Conservation (phyloP, 345 rosid species). For the Abelmoschus esculentus region DNA sequence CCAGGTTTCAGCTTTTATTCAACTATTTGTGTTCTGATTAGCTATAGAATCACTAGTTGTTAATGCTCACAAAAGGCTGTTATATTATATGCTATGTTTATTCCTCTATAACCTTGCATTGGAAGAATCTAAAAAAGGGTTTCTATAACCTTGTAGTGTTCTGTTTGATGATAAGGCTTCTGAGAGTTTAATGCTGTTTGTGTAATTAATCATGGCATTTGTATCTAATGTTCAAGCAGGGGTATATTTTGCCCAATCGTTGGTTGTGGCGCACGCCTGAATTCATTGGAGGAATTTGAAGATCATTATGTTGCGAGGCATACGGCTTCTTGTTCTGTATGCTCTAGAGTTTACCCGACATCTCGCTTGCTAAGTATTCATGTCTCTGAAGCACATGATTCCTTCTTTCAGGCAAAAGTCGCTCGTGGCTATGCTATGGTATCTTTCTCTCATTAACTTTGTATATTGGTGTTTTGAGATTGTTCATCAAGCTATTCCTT, state of each 20-base stretch:
- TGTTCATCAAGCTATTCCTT: background rate
- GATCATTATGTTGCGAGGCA: slow-evolving; percentile 78
- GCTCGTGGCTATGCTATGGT: slow-evolving; percentile 85
- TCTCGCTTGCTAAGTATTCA: slow-evolving; percentile 79
- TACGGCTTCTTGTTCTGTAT: slow-evolving; percentile 85
- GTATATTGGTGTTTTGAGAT: too few relatives aligned
- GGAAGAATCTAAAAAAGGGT: too few relatives aligned
- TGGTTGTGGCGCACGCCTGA: slow-evolving; percentile 61
- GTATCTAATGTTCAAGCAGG: slow-evolving; percentile 33
- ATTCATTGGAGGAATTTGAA: slow-evolving; percentile 65
- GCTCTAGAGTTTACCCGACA: slow-evolving; percentile 82
- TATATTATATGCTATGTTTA: background rate
- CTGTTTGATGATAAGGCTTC: background rate
- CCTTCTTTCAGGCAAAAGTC: slow-evolving; percentile 93
- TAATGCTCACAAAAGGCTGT: background rate
- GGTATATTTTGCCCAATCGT: slow-evolving; percentile 71
- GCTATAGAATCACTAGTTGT: background rate
- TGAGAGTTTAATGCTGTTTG: background rate
- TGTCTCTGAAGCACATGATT: slow-evolving; percentile 85
- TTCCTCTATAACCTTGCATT: too few relatives aligned
- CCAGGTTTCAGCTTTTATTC: slow-evolving; percentile 32
- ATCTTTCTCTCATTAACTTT: slow-evolving; percentile 10
- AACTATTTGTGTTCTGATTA: background rate
- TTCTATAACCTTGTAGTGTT: background rate
- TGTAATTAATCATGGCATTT: background rate